Percentiles rank a stretch among this genome's conserved stretches.
Evolutionary conservation across 345 rosid genomes (phyloP).

Genomic region (Eutrema heterophyllum): DNA sequence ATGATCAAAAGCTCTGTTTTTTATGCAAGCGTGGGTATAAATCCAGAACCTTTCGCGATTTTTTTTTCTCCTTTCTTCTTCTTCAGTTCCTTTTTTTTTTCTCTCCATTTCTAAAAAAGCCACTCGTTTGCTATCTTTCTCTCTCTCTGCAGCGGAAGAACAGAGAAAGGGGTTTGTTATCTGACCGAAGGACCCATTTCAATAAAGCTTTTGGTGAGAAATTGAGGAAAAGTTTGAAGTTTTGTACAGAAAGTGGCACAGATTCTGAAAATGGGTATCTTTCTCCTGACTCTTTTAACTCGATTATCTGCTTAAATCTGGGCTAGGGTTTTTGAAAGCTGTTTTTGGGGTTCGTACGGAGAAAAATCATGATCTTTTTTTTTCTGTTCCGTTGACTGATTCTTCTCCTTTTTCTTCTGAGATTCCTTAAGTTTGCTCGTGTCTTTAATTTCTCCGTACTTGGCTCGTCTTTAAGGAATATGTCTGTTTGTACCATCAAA

Average conservation of each 20-base stretch:
- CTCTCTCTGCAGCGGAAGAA: constrained; percentile 28
- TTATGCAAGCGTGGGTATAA: constrained; percentile 98
- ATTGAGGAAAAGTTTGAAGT: constrained; percentile 38
- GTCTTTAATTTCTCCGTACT: constrained; percentile 14
- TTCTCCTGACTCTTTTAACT: constrained; percentile 52
- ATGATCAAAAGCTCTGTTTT: constrained; percentile 88
- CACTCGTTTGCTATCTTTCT: constrained; percentile 31
- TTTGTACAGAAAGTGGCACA: constrained; percentile 52
- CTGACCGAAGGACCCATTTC: constrained; percentile 36
- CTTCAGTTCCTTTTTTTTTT: constrained; percentile 30
- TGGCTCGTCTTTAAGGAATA: constrained; percentile 16
- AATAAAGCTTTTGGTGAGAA: constrained; percentile 36
- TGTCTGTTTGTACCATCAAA: neutral
- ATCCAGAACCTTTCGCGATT: constrained; percentile 50
- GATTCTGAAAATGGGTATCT: constrained; percentile 80
- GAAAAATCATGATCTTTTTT: constrained; percentile 43
- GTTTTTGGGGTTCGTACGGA: constrained; percentile 45
- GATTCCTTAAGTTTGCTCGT: constrained; percentile 27
- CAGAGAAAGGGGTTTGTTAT: constrained; percentile 31
- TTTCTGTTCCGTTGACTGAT: constrained; percentile 52
- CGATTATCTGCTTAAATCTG: constrained; percentile 44
- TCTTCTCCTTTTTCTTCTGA: constrained; percentile 33
- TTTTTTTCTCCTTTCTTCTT: constrained; percentile 14
- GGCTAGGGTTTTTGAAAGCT: constrained; percentile 56
- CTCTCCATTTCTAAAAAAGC: constrained; percentile 26